Percentiles rank a stretch among this genome's conserved stretches.
Evolutionary conservation across 345 rosid species (phyloP).

Genomic region (Hibiscus syriacus): DNA sequence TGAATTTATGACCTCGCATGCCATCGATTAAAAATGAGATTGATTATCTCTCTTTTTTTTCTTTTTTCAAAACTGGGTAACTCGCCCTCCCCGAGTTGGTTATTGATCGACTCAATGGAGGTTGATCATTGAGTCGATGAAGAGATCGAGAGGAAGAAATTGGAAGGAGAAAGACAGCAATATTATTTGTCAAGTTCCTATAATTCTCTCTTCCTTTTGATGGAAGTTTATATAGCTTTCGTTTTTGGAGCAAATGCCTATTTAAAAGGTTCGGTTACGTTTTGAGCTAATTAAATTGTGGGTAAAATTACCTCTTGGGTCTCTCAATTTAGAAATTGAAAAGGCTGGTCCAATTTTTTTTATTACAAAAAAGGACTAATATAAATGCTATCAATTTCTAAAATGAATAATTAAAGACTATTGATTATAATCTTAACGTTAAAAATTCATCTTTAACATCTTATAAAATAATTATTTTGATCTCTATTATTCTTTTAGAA

Average conservation of each 20-base stretch:
- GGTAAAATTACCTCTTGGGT: no score
- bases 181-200: neutral
- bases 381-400: no score
- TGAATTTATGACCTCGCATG: conserved; percentile 30
- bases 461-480: no score
- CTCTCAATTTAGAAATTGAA: no score
- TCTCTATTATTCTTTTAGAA: no score
- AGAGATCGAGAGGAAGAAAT: neutral
- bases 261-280: neutral
- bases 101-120: neutral
- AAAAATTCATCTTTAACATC: no score
- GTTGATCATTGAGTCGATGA: neutral
- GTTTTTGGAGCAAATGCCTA: neutral
- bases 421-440: no score
- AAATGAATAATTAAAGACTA: no score
- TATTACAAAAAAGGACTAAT: no score
- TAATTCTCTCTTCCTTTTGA: neutral
- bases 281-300: no score
- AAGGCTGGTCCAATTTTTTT: no score
- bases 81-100: conserved; percentile 8
- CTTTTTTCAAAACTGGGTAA: neutral
- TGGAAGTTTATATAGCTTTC: neutral
- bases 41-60: neutral
- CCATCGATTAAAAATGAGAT: conserved; percentile 21
- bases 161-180: neutral